These are phyloP conservation scores for Talaromyces nanjingensis DNA, from an alignment of 495 filamentous ascomycete genomes.

Conservation along the genomic window DNA sequence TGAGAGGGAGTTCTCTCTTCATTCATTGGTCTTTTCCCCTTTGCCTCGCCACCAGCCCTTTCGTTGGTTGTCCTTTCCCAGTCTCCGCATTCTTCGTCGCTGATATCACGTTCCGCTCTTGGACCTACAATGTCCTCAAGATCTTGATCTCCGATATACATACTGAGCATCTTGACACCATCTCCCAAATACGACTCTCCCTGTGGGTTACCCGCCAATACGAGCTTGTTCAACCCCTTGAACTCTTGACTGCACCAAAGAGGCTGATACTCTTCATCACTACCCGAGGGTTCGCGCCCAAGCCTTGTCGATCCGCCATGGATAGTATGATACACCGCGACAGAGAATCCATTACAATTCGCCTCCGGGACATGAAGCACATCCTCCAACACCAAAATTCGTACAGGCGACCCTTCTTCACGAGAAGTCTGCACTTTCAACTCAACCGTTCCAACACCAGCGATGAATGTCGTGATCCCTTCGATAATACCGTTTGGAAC, in stretches of 20 bases:
- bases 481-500: conserved; percentile 16
- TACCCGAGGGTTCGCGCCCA: conserved; percentile 21
- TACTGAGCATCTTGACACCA: conserved; percentile 22
- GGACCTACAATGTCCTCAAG: conserved; percentile 1
- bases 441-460: conserved; percentile 21
- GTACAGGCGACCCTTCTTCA: conserved; percentile 2
- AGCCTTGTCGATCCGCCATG: conserved; percentile 12
- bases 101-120: neutral
- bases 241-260: conserved; percentile 19
- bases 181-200: conserved; percentile 22
- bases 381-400: conserved; percentile 17
- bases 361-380: conserved; percentile 26
- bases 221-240: conserved; percentile 15
- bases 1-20: too few species aligned
- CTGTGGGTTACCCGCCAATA: conserved; percentile 14
- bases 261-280: conserved; percentile 12
- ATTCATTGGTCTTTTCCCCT: too few species aligned
- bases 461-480: conserved; percentile 14
- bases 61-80: too few species aligned
- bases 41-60: too few species aligned
- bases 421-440: conserved; percentile 10
- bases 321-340: neutral
- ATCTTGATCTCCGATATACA: conserved; percentile 21
- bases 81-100: too few species aligned
- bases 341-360: conserved; percentile 24